These are phyloP conservation scores for Aspergillus sp. DNA, from an alignment of 2,329 filamentous ascomycete species.

Conservation along the genomic window DNA sequence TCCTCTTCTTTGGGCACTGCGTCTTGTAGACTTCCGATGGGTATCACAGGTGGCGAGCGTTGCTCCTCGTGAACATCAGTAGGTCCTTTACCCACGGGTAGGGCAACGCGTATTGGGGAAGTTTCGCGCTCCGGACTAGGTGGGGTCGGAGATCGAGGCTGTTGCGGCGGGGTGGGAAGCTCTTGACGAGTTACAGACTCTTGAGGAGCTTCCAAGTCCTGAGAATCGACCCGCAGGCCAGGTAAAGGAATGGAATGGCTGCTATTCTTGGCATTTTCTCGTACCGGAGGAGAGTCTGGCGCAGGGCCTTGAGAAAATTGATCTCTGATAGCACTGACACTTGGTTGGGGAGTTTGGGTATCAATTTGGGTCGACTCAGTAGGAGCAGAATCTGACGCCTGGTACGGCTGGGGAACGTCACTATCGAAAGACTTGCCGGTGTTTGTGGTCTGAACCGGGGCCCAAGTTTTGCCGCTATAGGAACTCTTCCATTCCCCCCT, in stretches of 20 bases:
- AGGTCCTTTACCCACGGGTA: slow-evolving; percentile 72
- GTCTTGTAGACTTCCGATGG: slow-evolving; percentile 63
- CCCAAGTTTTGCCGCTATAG: slow-evolving; percentile 89
- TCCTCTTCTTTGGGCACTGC: slow-evolving; percentile 66
- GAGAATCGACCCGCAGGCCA: slow-evolving; percentile 66
- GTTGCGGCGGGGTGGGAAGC: slow-evolving; percentile 43
- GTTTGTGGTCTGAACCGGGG: slow-evolving; percentile 71
- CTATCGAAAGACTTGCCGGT: slow-evolving; percentile 64
- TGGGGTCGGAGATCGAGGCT: slow-evolving; percentile 52
- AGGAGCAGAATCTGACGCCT: slow-evolving; percentile 64
- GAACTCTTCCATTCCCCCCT: slow-evolving; percentile 83
- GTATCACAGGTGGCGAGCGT: slow-evolving; percentile 52
- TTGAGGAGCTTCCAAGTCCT: slow-evolving; percentile 52
- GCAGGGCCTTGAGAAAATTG: slow-evolving; percentile 75
- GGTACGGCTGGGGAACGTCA: slow-evolving; percentile 50
- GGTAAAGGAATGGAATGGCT: slow-evolving; percentile 73
- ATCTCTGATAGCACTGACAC: slow-evolving; percentile 74
- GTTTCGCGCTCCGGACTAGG: slow-evolving; percentile 55
- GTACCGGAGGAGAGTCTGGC: slow-evolving; percentile 46
- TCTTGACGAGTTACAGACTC: slow-evolving; percentile 36
- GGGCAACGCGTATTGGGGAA: slow-evolving; percentile 82
- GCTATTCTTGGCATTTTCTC: slow-evolving; percentile 64
- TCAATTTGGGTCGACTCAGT: slow-evolving; percentile 53
- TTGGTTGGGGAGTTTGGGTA: slow-evolving; percentile 59
- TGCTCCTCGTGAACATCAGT: slow-evolving; percentile 47